Evolutionary conservation across 2,329 filamentous ascomycete genomes (phyloP).

Genomic region (Colletotrichum cereale): DNA sequence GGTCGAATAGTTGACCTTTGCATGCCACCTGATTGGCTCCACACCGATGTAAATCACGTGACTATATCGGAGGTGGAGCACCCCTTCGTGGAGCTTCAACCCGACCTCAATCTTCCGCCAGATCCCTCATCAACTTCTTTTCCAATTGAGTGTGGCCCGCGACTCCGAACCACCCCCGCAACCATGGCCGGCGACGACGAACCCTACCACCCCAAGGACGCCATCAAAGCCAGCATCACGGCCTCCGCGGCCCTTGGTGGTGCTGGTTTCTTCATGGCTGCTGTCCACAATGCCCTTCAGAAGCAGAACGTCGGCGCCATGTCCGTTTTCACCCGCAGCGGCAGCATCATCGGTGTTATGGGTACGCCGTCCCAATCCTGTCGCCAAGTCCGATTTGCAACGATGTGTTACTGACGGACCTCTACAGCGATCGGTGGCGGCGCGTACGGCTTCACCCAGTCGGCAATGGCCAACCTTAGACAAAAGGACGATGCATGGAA

Average conservation of each 20-base stretch:
- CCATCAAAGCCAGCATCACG: constrained; percentile 75
- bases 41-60: constrained; percentile 26
- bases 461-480: constrained; percentile 85
- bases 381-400: not conserved
- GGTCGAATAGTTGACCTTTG: constrained; percentile 33
- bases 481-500: constrained; percentile 86
- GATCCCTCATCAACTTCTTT: constrained; percentile 36
- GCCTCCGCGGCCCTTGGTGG: constrained; percentile 74
- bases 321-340: constrained; percentile 84
- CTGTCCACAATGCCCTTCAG: constrained; percentile 87
- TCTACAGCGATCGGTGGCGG: constrained; percentile 76
- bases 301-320: constrained; percentile 85
- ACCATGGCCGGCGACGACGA: constrained; percentile 52
- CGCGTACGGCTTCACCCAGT: constrained; percentile 82
- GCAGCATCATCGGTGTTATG: constrained; percentile 72
- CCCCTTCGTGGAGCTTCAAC: constrained; percentile 38
- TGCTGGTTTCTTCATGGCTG: constrained; percentile 78
- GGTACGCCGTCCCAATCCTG: constrained; percentile 16
- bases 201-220: constrained; percentile 79
- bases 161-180: constrained; percentile 30
- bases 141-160: constrained; percentile 40
- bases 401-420: constrained; percentile 1
- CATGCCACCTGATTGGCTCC: constrained; percentile 32
- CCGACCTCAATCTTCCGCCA: constrained; percentile 42
- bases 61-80: constrained; percentile 20